A percentile compares a stretch with the other conserved stretches of the same genome.
Evolutionary conservation across 139 green algal species (phyloP).

Genomic region (Asterochloris sp.): DNA sequence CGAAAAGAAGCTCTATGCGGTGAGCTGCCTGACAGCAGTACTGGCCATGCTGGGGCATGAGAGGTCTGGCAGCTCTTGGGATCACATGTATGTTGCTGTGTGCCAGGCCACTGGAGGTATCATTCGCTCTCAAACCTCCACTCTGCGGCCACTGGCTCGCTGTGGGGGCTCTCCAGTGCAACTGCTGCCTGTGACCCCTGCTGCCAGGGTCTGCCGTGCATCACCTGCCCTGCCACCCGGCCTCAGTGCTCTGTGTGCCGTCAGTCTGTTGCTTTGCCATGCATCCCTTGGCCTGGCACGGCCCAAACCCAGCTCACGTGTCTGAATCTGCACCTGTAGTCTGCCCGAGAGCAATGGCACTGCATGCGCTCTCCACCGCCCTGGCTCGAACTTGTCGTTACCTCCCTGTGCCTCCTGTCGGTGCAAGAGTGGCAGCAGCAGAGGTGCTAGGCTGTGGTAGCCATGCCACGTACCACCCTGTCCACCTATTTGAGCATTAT

Average conservation of each 20-base stretch:
- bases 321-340: no score
- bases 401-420: background rate
- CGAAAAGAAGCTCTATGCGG: conserved; percentile 92
- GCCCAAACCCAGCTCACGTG: no score
- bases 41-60: background rate
- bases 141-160: background rate
- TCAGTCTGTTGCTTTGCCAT: no score
- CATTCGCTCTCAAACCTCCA: no score
- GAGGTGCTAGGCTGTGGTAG: background rate
- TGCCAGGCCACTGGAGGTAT: no score
- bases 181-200: background rate
- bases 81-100: no score
- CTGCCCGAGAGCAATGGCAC: background rate
- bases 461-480: background rate
- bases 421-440: background rate
- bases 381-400: background rate
- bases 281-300: no score
- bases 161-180: no score
- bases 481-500: background rate
- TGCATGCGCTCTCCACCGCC: background rate
- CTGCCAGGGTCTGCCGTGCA: no score
- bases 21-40: conserved; percentile 22
- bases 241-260: no score
- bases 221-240: no score
- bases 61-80: background rate